Evolutionary conservation across 331 rosid genomes (phyloP).

Genomic region (Cydonia oblonga): DNA sequence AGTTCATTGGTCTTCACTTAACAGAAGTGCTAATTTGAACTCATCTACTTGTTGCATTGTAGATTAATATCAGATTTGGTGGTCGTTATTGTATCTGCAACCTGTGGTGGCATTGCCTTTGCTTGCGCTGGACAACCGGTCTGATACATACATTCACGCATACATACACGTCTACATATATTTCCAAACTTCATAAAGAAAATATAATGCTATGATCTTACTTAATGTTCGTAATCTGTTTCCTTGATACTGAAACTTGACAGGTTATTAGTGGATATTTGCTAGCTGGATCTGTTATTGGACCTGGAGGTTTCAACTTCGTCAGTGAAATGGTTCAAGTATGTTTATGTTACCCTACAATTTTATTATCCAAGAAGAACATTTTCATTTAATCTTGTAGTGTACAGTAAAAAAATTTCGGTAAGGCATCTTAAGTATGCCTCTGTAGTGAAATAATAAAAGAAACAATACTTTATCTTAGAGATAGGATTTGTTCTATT

Average conservation of each 20-base stretch:
- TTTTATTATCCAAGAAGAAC: not conserved
- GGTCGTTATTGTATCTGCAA: constrained; percentile 89
- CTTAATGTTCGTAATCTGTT: constrained; percentile 10
- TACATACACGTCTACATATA: not conserved
- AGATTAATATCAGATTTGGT: constrained; percentile 96
- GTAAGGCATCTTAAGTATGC: not conserved
- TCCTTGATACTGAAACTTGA: constrained; percentile 14
- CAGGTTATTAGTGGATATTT: constrained; percentile 98
- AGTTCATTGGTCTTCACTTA: constrained; percentile 5
- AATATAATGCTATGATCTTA: not conserved
- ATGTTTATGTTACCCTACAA: constrained; percentile 16
- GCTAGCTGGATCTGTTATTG: constrained; percentile 90
- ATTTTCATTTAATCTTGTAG: not conserved
- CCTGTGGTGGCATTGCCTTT: constrained; percentile 97
- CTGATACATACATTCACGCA: constrained; percentile 17
- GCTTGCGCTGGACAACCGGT: constrained; percentile 99
- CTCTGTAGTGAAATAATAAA: not conserved
- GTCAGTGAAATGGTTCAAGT: constrained; percentile 99
- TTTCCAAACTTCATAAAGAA: not conserved
- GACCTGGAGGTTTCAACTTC: constrained; percentile 96
- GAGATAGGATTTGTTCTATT: not conserved
- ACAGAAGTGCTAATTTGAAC: constrained; percentile 22
- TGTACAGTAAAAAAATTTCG: not conserved
- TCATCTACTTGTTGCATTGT: constrained; percentile 24
- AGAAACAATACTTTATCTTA: not conserved